These are phyloP conservation scores for Diphasiastrum complanatum DNA, from an alignment of 83 land plant species.

Conservation along the genomic window DNA sequence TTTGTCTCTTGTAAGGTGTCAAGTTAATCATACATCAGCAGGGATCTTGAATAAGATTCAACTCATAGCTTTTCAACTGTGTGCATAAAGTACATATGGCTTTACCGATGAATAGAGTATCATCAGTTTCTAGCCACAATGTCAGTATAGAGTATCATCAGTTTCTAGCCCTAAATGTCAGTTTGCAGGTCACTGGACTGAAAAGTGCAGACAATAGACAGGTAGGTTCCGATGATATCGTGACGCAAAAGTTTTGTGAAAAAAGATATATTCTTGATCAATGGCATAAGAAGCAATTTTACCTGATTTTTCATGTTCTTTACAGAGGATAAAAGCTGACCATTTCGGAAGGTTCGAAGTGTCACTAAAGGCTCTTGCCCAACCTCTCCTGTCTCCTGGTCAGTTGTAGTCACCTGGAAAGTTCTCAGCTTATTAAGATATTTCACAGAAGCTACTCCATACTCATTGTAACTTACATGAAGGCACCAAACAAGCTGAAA, in stretches of 20 bases:
- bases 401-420: slow-evolving; percentile 58
- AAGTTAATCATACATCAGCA: too few relatives aligned
- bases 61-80: too few relatives aligned
- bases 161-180: not conserved
- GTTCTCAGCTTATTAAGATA: not conserved
- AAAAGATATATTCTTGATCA: not conserved
- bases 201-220: not conserved
- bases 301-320: slow-evolving; percentile 43
- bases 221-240: not conserved
- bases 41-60: too few relatives aligned
- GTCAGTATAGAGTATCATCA: too few relatives aligned
- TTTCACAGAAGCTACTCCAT: not conserved
- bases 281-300: not conserved
- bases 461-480: not conserved
- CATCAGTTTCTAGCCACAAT: too few relatives aligned
- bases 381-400: slow-evolving; percentile 56
- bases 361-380: slow-evolving; percentile 50
- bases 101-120: too few relatives aligned
- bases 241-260: not conserved
- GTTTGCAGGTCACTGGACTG: not conserved
- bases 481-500: not conserved
- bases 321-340: slow-evolving; percentile 35
- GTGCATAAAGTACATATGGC: too few relatives aligned
- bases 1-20: too few relatives aligned
- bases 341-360: slow-evolving; percentile 49